Evolutionary conservation across 2,329 filamentous ascomycete species (phyloP).

Genomic region (Claviceps digitariae): DNA sequence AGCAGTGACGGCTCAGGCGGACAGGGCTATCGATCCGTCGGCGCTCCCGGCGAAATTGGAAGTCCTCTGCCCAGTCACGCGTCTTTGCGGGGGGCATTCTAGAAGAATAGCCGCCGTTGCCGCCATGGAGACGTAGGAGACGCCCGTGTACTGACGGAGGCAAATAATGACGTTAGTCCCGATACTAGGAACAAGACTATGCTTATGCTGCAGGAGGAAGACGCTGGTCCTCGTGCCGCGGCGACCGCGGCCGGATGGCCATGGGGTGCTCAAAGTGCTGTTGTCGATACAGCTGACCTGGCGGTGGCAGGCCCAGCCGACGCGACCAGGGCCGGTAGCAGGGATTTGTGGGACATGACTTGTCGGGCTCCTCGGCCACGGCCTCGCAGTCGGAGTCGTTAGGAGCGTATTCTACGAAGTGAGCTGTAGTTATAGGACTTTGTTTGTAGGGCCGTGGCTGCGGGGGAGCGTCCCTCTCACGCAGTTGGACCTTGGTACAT

Average conservation of each 20-base stretch:
- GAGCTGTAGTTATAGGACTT: background rate
- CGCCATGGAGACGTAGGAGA: slow-evolving; percentile 4
- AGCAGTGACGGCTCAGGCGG: slow-evolving; percentile 25
- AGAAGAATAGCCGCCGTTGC: slow-evolving; percentile 13
- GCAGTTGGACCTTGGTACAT: no score
- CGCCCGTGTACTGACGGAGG: background rate
- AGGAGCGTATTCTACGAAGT: background rate
- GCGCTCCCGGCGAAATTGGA: slow-evolving; percentile 54
- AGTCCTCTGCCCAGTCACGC: slow-evolving; percentile 43
- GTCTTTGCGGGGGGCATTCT: slow-evolving; percentile 23
- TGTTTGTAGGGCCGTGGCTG: no score
- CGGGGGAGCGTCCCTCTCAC: no score
- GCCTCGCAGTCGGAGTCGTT: background rate
- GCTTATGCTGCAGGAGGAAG: background rate
- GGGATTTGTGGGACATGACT: background rate
- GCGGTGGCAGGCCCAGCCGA: background rate
- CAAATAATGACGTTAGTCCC: background rate
- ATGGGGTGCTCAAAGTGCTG: background rate
- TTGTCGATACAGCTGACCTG: background rate
- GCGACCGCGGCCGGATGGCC: background rate
- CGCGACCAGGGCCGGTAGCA: background rate
- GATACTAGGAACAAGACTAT: background rate
- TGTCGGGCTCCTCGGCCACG: background rate
- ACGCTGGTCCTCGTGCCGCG: background rate
- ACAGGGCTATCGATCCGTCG: slow-evolving; percentile 30